Percentiles rank a stretch among this genome's conserved stretches.
Evolutionary conservation across 805 yeast genomes (phyloP).

Genomic region (Candida vartiovaarae): DNA sequence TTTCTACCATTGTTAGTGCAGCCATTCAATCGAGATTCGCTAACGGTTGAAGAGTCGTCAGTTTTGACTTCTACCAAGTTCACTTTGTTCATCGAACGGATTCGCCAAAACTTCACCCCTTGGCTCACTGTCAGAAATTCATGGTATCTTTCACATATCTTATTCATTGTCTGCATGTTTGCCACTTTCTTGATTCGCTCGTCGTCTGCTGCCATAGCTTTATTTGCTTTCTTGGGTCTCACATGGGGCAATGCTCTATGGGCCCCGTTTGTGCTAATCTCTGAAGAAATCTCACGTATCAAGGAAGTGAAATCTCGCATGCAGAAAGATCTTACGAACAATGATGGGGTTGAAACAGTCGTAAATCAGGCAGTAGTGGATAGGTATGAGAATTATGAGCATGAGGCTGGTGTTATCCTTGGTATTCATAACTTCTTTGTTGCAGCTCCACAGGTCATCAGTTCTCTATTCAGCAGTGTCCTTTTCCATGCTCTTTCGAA

Average conservation of each 20-base stretch:
- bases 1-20: slow-evolving; percentile 38
- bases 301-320: slow-evolving; percentile 36
- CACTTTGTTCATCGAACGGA: slow-evolving; percentile 5
- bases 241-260: slow-evolving; percentile 63
- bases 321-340: slow-evolving; percentile 11
- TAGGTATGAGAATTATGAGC: slow-evolving; percentile 36
- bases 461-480: slow-evolving; percentile 41
- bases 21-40: slow-evolving; percentile 20
- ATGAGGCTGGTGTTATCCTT: slow-evolving; percentile 48
- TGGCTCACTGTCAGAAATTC: slow-evolving; percentile 31
- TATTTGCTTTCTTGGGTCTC: slow-evolving; percentile 49
- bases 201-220: slow-evolving; percentile 36
- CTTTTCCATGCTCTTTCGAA: slow-evolving; percentile 34
- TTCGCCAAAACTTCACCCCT: slow-evolving; percentile 10
- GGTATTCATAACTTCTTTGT: slow-evolving; percentile 55
- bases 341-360: neutral
- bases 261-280: slow-evolving; percentile 59
- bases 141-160: slow-evolving; percentile 45
- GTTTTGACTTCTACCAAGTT: slow-evolving; percentile 1
- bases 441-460: slow-evolving; percentile 49
- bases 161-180: slow-evolving; percentile 42
- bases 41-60: slow-evolving; percentile 7
- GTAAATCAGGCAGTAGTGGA: slow-evolving; percentile 14
- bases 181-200: slow-evolving; percentile 38
- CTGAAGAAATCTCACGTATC: slow-evolving; percentile 48